Conservation (phyloP, 176 grass and related monocot species). For the Oryza glumipatula region DNA sequence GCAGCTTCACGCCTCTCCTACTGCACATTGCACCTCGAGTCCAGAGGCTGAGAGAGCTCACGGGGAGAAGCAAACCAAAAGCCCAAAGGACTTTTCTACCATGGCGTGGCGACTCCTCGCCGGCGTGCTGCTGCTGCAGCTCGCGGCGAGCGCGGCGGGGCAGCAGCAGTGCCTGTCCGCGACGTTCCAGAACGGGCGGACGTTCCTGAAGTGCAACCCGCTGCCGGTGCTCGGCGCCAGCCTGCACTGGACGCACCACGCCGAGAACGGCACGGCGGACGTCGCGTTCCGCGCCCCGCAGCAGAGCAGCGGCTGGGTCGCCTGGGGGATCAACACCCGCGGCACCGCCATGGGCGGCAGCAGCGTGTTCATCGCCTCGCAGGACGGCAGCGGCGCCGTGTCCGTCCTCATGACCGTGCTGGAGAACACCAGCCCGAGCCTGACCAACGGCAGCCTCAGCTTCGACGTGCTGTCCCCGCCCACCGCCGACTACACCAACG, state of each 20-base stretch:
- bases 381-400: conserved; percentile 36
- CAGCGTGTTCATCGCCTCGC: conserved; percentile 70
- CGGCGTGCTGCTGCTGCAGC: conserved; percentile 9
- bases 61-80: background rate
- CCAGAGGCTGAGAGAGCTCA: no score
- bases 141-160: conserved; percentile 37
- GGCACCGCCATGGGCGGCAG: conserved; percentile 18
- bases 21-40: background rate
- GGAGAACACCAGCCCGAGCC: background rate
- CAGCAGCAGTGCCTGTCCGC: conserved; percentile 42
- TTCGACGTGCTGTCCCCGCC: conserved; percentile 46
- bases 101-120: conserved; percentile 48
- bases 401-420: conserved; percentile 42
- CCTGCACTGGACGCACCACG: conserved; percentile 89
- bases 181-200: conserved; percentile 53
- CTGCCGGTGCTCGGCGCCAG: conserved; percentile 54
- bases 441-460: background rate
- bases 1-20: background rate
- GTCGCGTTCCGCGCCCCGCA: conserved; percentile 67
- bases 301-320: conserved; percentile 51
- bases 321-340: conserved; percentile 82
- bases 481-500: conserved; percentile 49
- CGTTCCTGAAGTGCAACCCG: conserved; percentile 53
- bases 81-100: background rate
- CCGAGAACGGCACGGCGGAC: conserved; percentile 61